Percentiles rank a stretch among this genome's conserved stretches.
These are phyloP conservation scores for Euphrasia confusa DNA, from an alignment of 257 asterid genomes.

Conservation along the genomic window DNA sequence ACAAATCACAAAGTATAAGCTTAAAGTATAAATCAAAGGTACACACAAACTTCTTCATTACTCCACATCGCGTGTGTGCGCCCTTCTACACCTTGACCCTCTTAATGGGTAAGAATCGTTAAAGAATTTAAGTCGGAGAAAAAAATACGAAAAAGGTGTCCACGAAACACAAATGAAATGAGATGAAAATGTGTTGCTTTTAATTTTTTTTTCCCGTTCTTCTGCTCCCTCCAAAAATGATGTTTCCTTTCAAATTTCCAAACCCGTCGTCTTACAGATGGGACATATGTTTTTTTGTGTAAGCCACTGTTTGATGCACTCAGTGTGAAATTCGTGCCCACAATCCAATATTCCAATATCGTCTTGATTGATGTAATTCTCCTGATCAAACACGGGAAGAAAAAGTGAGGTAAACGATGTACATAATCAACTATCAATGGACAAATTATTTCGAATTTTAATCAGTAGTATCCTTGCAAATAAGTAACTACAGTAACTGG, in stretches of 20 bases:
- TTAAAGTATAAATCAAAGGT: slow-evolving; percentile 3
- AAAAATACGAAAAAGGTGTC: slow-evolving; percentile 20
- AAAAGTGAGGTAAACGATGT: neutral
- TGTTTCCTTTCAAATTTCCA: slow-evolving; percentile 32
- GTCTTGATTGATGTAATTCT: slow-evolving; percentile 58
- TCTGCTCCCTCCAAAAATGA: neutral
- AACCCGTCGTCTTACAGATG: slow-evolving; percentile 70
- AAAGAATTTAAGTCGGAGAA: slow-evolving; percentile 8
- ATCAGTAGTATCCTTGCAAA: no score
- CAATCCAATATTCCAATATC: slow-evolving; percentile 63
- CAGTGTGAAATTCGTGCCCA: slow-evolving; percentile 72
- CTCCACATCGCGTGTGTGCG: neutral
- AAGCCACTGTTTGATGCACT: slow-evolving; percentile 84
- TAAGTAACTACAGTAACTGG: no score
- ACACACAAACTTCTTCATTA: slow-evolving; percentile 20
- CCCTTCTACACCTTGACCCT: slow-evolving; percentile 22
- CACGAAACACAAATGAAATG: neutral
- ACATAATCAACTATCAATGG: no score
- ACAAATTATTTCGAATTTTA: no score
- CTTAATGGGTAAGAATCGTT: slow-evolving; percentile 16
- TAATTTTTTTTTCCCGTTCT: neutral
- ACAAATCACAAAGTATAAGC: slow-evolving; percentile 15
- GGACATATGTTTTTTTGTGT: slow-evolving; percentile 82
- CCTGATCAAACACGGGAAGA: slow-evolving; percentile 35
- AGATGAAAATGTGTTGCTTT: neutral